A percentile compares a stretch with the other conserved stretches of the same genome.
These are phyloP conservation scores for Diplodia intermedia DNA, from an alignment of 2,329 filamentous ascomycete species.

Conservation along the genomic window DNA sequence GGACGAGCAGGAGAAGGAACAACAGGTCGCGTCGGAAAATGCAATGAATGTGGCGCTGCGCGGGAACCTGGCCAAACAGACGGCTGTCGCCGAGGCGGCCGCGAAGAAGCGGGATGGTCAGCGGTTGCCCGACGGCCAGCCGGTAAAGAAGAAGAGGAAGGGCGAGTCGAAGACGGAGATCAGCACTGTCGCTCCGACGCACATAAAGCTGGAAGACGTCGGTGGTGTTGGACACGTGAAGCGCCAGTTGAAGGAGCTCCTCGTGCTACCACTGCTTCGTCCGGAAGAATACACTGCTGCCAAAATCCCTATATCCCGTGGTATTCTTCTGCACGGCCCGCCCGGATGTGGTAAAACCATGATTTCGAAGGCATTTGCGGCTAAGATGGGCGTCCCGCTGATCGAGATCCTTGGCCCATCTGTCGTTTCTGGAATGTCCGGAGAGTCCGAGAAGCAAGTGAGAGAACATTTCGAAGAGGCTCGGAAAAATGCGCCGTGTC, in stretches of 20 bases:
- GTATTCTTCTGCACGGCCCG: constrained; percentile 80
- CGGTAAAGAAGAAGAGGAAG: constrained; percentile 68
- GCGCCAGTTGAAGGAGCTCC: constrained; percentile 70
- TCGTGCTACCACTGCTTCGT: constrained; percentile 74
- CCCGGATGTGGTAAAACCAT: constrained; percentile 88
- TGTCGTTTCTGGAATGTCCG: constrained; percentile 84
- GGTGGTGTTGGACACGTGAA: constrained; percentile 79
- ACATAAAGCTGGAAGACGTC: constrained; percentile 73
- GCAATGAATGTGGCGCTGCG: constrained; percentile 69
- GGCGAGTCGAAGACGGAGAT: constrained; percentile 53
- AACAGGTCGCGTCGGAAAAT: constrained; percentile 31
- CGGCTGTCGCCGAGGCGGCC: neutral
- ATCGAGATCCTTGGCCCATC: constrained; percentile 83
- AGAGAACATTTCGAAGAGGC: constrained; percentile 88
- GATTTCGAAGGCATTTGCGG: constrained; percentile 80
- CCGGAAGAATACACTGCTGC: constrained; percentile 70
- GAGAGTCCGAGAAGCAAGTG: constrained; percentile 86
- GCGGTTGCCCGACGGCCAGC: constrained; percentile 66
- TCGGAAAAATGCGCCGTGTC: constrained; percentile 80
- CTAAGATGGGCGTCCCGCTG: constrained; percentile 76
- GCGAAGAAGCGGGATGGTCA: constrained; percentile 43
- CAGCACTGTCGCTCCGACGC: constrained; percentile 70
- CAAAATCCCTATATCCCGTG: constrained; percentile 73
- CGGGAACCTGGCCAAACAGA: constrained; percentile 55
- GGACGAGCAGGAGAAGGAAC: constrained; percentile 36